phyloP scores from a whole-genome alignment of 305 asterid species.

The Rubia peregrina region DNA sequence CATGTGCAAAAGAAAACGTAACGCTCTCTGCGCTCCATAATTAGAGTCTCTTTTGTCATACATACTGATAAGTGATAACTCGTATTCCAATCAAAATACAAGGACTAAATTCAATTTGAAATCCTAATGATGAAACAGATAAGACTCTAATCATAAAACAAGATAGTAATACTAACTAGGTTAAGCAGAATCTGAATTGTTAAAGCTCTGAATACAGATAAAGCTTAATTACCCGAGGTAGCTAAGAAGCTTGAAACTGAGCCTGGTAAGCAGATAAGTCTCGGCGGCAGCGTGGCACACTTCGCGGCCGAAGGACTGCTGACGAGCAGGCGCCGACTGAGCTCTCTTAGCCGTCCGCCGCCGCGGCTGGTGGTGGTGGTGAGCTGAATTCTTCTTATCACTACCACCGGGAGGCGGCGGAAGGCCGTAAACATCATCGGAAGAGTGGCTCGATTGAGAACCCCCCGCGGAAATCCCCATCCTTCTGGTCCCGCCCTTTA shows the following conservation, averaged over 20 bases:
- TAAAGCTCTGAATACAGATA: not conserved
- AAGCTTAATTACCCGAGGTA: slow-evolving; percentile 63
- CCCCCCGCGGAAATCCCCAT: slow-evolving; percentile 8
- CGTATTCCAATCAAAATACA: not conserved
- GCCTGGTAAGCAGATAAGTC: slow-evolving; percentile 79
- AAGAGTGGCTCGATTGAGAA: slow-evolving; percentile 10
- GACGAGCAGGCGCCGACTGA: slow-evolving; percentile 42
- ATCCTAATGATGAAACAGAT: too few relatives aligned
- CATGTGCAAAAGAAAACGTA: not conserved
- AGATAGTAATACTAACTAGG: not conserved
- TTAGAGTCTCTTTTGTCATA: not conserved
- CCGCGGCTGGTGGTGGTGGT: slow-evolving; percentile 31
- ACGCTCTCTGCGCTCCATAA: not conserved
- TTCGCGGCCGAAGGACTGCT: slow-evolving; percentile 64
- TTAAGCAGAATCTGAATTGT: not conserved
- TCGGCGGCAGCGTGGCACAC: slow-evolving; percentile 91
- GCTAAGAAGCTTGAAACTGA: slow-evolving; percentile 75
- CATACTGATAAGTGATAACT: too few relatives aligned
- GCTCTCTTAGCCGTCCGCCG: slow-evolving; percentile 34
- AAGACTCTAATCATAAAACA: not conserved
- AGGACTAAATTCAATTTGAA: not conserved
- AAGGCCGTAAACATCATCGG: slow-evolving; percentile 9
- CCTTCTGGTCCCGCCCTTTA: not conserved
- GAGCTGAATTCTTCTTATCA: slow-evolving; percentile 21
- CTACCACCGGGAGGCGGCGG: slow-evolving; percentile 23